phyloP scores from a whole-genome alignment of 2,329 filamentous ascomycete species.

The Neurospora sp. region DNA sequence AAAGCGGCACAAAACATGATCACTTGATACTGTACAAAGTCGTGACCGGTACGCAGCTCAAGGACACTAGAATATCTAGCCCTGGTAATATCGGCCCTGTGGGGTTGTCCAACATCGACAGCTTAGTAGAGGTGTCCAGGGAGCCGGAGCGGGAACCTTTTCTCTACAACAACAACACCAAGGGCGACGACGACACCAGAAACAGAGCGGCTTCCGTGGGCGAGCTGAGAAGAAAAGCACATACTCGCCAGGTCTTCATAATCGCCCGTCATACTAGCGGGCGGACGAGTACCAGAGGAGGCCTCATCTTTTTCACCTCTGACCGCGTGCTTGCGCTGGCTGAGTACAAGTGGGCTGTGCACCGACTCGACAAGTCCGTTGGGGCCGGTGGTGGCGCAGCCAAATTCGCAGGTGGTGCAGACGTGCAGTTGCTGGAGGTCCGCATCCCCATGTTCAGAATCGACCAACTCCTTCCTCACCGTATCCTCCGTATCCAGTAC shows the following conservation, averaged over 20 bases:
- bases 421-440: not conserved
- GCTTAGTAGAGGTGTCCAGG: not conserved
- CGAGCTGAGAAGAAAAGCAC: not conserved
- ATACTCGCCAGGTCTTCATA: too few species aligned
- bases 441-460: not conserved
- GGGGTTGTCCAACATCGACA: not conserved
- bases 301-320: not conserved
- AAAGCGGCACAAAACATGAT: not conserved
- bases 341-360: not conserved
- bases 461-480: not conserved
- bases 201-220: not conserved
- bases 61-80: not conserved
- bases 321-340: not conserved
- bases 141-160: not conserved
- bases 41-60: not conserved
- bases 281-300: not conserved
- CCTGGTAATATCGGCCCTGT: not conserved
- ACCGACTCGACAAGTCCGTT: not conserved
- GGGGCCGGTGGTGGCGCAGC: not conserved
- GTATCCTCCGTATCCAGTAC: not conserved
- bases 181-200: not conserved
- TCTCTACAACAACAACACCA: not conserved
- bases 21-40: not conserved
- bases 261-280: too few species aligned
- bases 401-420: not conserved